Percentiles rank a stretch among this genome's conserved stretches.
phyloP scores from a whole-genome alignment of 805 yeast species.

The Metschnikowia drakensbergensis region DNA sequence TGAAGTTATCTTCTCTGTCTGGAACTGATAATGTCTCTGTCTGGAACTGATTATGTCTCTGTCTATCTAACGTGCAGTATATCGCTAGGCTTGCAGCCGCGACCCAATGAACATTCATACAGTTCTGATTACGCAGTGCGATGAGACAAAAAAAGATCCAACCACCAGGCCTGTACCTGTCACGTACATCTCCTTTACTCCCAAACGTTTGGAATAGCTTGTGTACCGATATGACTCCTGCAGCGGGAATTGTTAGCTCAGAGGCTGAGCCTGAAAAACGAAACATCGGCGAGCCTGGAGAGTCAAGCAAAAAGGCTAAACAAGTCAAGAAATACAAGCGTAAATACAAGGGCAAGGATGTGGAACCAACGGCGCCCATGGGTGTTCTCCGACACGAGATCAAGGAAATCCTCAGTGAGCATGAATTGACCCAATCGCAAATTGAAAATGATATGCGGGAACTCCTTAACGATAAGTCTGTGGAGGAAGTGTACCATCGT shows the following conservation, averaged over 20 bases:
- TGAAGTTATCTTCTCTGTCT: too few relatives aligned
- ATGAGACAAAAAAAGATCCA: conserved; percentile 4
- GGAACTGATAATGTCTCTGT: too few relatives aligned
- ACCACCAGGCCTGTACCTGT: background rate
- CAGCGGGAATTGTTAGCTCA: conserved; percentile 2
- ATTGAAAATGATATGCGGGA: conserved; percentile 63
- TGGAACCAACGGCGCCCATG: conserved; percentile 73
- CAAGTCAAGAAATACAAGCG: conserved; percentile 32
- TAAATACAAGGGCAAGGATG: conserved; percentile 57
- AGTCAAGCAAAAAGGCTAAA: conserved; percentile 16
- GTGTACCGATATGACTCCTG: conserved; percentile 5
- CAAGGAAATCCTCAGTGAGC: conserved; percentile 46
- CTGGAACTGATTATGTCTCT: too few relatives aligned
- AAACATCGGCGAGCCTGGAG: conserved; percentile 1
- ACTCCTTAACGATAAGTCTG: conserved; percentile 56
- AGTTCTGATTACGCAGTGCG: conserved; percentile 4
- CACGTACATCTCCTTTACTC: background rate
- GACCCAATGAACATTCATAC: background rate
- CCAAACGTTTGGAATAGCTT: background rate
- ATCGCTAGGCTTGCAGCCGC: background rate
- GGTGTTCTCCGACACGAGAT: conserved; percentile 80
- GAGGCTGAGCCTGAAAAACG: background rate
- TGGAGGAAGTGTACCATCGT: conserved; percentile 53
- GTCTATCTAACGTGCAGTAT: background rate
- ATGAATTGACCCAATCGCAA: conserved; percentile 36